Conservation (phyloP, 139 green algal genomes). For the Diplosphaera chodatii region DNA sequence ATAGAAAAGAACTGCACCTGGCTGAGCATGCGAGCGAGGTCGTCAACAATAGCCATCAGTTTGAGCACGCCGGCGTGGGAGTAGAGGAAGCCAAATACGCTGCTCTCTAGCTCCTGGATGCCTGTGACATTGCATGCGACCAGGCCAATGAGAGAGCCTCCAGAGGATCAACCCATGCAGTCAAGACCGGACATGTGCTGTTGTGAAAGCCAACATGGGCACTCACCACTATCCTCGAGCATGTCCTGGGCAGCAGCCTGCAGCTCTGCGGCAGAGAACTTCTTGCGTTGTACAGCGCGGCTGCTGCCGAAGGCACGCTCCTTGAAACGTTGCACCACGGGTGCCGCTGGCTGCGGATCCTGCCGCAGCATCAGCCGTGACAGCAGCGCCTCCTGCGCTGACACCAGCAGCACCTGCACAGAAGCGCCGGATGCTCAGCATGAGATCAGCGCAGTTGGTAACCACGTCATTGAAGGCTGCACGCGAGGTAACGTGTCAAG, state of each 20-base stretch:
- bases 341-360: slow-evolving; percentile 10
- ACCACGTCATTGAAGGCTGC: too few relatives aligned
- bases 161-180: too few relatives aligned
- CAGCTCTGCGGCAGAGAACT: neutral
- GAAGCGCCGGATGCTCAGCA: too few relatives aligned
- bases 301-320: slow-evolving; percentile 49
- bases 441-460: too few relatives aligned
- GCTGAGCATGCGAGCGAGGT: slow-evolving; percentile 39
- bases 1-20: slow-evolving; percentile 16
- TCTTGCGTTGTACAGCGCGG: neutral
- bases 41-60: slow-evolving; percentile 52
- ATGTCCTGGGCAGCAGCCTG: slow-evolving; percentile 39
- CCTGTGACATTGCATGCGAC: too few relatives aligned
- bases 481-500: too few relatives aligned
- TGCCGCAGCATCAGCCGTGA: slow-evolving; percentile 48
- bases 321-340: slow-evolving; percentile 33
- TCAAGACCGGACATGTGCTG: too few relatives aligned
- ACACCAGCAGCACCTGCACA: slow-evolving; percentile 64
- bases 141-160: too few relatives aligned
- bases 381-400: slow-evolving; percentile 55
- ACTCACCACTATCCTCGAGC: slow-evolving; percentile 38
- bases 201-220: too few relatives aligned
- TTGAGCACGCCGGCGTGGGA: slow-evolving; percentile 40
- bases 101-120: slow-evolving; percentile 52
- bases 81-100: slow-evolving; percentile 60